Evolutionary conservation across 1,284 basidiomycete genomes (phyloP).

Genomic region (Filobasidium uniguttulatum): DNA sequence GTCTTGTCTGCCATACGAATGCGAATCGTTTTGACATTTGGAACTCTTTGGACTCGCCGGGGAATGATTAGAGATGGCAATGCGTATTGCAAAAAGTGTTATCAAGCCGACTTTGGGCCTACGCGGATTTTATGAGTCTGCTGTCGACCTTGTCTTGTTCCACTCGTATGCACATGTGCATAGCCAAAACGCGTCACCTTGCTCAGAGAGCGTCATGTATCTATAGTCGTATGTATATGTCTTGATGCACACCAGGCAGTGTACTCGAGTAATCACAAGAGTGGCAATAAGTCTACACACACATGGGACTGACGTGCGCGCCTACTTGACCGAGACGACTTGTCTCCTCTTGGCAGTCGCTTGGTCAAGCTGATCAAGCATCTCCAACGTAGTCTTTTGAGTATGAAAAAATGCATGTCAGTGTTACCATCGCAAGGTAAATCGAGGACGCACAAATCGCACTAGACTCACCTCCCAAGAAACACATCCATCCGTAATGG

Average conservation of each 20-base stretch:
- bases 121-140: background rate
- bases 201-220: too few relatives aligned
- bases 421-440: background rate
- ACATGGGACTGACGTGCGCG: too few relatives aligned
- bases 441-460: background rate
- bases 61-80: background rate
- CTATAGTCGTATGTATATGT: too few relatives aligned
- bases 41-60: too few relatives aligned
- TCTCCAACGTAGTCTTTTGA: constrained; percentile 39
- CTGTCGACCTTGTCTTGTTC: too few relatives aligned
- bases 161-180: too few relatives aligned
- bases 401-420: background rate
- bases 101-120: background rate
- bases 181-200: too few relatives aligned
- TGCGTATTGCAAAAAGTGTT: background rate
- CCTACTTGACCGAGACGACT: constrained; percentile 5
- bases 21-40: background rate
- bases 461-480: constrained; percentile 60
- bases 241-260: too few relatives aligned
- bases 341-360: constrained; percentile 23
- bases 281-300: too few relatives aligned
- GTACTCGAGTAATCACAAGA: too few relatives aligned
- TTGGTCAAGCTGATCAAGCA: constrained; percentile 61
- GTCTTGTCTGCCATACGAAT: too few relatives aligned
- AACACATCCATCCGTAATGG: constrained; percentile 87